Base-by-base conservation (phyloP, 805 yeast species). In the Ogataea zsoltii region DNA sequence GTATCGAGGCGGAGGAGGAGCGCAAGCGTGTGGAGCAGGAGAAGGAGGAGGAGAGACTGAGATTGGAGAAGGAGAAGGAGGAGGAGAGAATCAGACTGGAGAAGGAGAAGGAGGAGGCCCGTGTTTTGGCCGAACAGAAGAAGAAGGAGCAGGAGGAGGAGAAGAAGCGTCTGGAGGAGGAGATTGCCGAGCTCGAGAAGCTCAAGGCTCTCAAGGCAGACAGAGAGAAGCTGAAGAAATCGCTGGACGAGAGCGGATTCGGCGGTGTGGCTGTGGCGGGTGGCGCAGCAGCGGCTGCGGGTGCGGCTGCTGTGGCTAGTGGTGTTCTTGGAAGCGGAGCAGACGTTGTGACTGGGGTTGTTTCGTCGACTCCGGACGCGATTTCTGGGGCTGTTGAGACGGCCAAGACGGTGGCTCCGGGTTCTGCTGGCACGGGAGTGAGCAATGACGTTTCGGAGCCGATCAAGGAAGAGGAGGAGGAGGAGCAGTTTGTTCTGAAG, bases 1-100 rank as follows among this genome's bases (percentile, higher is more conserved):
- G 71, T 47, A 60, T 68, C 16, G 73, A 70, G 50, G 66, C 63
- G 11, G 70, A 65, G 49, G 67, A 59, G 37, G 71, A 67, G 54
- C 60, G 72, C 52, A 56, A 63, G 57, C 63, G 74, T 46, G 41
- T 71, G 44, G 81, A 75, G 15, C 55, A 62, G 42, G 77, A 76
- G 57, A 55, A 58, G 46, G 52, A 62, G 61, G 72, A 62, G 42
- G 67, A 60, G 18, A 66, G 68, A 45, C 50, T 57, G 14, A 58
- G 54, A 33, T 40, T 48, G 35, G 68, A 57, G 43, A 60, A 60
- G 33, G 66, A 51, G 21, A 66, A 61, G 41, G 63, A 55, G 47
- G 57, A 53, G 26, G 57, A 49, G 19, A 44, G 47, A 33, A 52
- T n/a, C 48, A 55, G 30, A 58, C 49, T 17, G 53, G 51, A 49